These are phyloP conservation scores for Calonectria honghensis DNA, from an alignment of 2,329 filamentous ascomycete genomes.

Conservation along the genomic window DNA sequence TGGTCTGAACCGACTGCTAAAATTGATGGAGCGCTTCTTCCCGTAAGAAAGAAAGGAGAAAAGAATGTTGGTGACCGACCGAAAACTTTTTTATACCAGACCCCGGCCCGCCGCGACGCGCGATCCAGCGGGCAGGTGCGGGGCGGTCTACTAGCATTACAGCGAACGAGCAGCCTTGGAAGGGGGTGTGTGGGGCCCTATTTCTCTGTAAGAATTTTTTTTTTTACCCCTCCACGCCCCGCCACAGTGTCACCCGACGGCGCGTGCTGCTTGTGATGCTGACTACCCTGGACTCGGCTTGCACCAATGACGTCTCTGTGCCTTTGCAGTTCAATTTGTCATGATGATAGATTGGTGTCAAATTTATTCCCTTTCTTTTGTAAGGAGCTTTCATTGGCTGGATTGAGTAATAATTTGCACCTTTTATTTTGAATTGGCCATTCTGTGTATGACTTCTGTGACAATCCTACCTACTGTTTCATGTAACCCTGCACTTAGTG, in stretches of 20 bases:
- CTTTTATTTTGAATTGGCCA: neutral
- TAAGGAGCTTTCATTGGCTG: neutral
- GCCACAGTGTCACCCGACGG: neutral
- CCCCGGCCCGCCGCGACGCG: constrained; percentile 47
- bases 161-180: constrained; percentile 35
- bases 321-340: neutral
- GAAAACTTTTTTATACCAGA: constrained; percentile 65
- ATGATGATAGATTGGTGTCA: constrained; percentile 4
- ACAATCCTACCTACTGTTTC: neutral
- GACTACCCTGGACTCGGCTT: constrained; percentile 20
- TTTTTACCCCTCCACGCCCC: constrained; percentile 22
- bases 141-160: constrained; percentile 30
- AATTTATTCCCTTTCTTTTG: neutral
- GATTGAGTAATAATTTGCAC: neutral
- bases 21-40: constrained; percentile 70
- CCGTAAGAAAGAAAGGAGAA: constrained; percentile 69
- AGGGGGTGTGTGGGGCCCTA: constrained; percentile 15
- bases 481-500: neutral
- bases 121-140: constrained; percentile 45
- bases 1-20: constrained; percentile 59
- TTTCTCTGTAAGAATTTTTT: constrained; percentile 16
- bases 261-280: neutral
- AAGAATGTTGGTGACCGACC: constrained; percentile 57
- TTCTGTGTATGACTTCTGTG: neutral
- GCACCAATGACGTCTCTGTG: constrained; percentile 18